Evolutionary conservation across 768 basidiomycete genomes (phyloP), one percentile per base, ranked within the genome.

Genomic region (Kwoniella dejecticola): DNA sequence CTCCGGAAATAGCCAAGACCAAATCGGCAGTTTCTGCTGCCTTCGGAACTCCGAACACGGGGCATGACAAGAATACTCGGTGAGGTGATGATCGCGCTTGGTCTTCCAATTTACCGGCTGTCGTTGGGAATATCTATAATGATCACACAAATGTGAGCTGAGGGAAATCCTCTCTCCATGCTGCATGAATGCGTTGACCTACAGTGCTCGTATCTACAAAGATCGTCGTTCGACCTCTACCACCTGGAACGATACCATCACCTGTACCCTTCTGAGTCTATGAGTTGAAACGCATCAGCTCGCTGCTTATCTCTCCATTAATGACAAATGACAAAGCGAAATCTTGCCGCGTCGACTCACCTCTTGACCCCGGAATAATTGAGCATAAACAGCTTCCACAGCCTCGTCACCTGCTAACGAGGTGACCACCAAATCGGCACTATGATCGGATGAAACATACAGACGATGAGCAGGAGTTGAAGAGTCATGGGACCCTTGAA

Each of bases 151-250:
- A 19, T 27, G 23, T 60, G 53, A 21, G 1, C 29, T 21, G 24
- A 19, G 13, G 21, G 24, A 27, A 31, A 3, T 31, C 13, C 19
- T 30, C 6, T 21, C 36, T 13, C 29, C 24, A 24, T 30, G 26
- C 29, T 50, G 4, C 3, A 19, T 5, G 8, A 23, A 46, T n/a
- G n/a, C n/a, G 13, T 2, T 17, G n/a, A 80, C 86, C 58, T 56
- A 90, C 89, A 2, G 91, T 94, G 79, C 86, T 87, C 12, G 88
- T 90, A 68, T 94, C 91, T 30, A 91, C 87, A 65, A 93, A 91
- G 46, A 90, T 88, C 75, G 87, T 91, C 66, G 81, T 77, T 71
- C 61, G 49, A n/a, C 68, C 75, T 48, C 56, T 31, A 40, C 81
- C 71, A 49, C 70, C 69, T 27, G 71, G 68, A 3, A 64, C 26